Conservation (phyloP, 2,329 filamentous ascomycete genomes). For the Aspergillus ochraceoroseus region DNA sequence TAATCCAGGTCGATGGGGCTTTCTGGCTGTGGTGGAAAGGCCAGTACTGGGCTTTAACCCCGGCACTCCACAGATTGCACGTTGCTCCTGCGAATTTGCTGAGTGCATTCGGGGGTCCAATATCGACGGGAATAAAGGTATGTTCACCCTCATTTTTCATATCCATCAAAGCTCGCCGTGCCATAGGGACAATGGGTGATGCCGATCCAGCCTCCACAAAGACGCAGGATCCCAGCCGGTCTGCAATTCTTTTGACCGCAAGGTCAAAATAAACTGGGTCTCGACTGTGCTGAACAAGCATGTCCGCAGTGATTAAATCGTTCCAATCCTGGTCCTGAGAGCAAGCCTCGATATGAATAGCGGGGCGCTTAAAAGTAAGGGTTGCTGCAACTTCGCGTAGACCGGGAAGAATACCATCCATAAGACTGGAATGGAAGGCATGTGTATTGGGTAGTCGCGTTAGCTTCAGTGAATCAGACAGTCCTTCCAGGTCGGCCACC, state of each 20-base stretch:
- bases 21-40: background rate
- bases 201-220: background rate
- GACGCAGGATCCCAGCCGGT: background rate
- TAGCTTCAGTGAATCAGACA: background rate
- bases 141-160: no score
- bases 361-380: background rate
- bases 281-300: background rate
- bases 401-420: background rate
- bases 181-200: background rate
- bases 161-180: background rate
- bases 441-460: background rate
- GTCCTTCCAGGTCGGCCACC: no score
- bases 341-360: conserved; percentile 1
- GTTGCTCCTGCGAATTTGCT: background rate
- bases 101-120: background rate
- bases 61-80: background rate
- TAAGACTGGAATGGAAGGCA: conserved; percentile 3
- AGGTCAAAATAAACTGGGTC: conserved; percentile 2
- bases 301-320: background rate
- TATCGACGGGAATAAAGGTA: background rate
- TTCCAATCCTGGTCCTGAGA: background rate
- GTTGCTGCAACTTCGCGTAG: background rate
- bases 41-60: conserved; percentile 1
- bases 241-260: background rate
- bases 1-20: background rate